These are phyloP conservation scores for Malassezia pachydermatis DNA, from an alignment of 1,284 basidiomycete genomes.

Conservation along the genomic window DNA sequence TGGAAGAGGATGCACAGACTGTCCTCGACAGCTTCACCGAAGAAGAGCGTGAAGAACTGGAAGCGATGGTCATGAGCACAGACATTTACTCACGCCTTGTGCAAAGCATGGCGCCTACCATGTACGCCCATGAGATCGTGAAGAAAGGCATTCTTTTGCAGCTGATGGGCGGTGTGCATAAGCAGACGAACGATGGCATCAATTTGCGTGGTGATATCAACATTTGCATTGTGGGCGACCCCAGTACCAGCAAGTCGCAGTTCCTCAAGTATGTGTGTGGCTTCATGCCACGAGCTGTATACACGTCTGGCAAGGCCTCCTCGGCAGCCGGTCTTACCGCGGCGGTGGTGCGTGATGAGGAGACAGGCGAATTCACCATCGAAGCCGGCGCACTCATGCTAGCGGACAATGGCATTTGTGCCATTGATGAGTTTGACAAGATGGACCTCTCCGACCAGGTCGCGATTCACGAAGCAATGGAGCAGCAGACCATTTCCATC, in stretches of 20 bases:
- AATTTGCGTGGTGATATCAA: constrained; percentile 95
- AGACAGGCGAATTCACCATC: constrained; percentile 97
- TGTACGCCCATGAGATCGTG: constrained; percentile 59
- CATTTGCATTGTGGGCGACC: constrained; percentile 95
- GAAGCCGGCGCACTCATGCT: constrained; percentile 93
- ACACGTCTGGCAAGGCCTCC: constrained; percentile 97
- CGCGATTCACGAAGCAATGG: constrained; percentile 99
- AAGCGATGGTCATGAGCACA: constrained; percentile 80
- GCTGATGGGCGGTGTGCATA: constrained; percentile 98
- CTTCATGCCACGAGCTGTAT: constrained; percentile 96
- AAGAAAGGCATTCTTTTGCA: constrained; percentile 97
- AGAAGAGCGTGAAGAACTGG: constrained; percentile 87
- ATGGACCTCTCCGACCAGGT: constrained; percentile 98
- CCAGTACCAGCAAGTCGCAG: constrained; percentile 92
- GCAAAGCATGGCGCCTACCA: constrained; percentile 89
- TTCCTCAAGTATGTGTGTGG: constrained; percentile 99
- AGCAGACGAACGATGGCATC: constrained; percentile 91
- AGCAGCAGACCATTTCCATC: constrained; percentile 98
- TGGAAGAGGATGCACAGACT: constrained; percentile 64
- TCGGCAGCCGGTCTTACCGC: constrained; percentile 97
- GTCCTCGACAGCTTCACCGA: constrained; percentile 81
- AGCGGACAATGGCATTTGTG: constrained; percentile 97
- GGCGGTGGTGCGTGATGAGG: constrained; percentile 95
- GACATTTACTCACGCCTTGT: constrained; percentile 91
- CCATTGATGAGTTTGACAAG: constrained; percentile 99